Base-by-base conservation (phyloP, 2,329 filamentous ascomycete genomes). In the Aspergillus latus region DNA sequence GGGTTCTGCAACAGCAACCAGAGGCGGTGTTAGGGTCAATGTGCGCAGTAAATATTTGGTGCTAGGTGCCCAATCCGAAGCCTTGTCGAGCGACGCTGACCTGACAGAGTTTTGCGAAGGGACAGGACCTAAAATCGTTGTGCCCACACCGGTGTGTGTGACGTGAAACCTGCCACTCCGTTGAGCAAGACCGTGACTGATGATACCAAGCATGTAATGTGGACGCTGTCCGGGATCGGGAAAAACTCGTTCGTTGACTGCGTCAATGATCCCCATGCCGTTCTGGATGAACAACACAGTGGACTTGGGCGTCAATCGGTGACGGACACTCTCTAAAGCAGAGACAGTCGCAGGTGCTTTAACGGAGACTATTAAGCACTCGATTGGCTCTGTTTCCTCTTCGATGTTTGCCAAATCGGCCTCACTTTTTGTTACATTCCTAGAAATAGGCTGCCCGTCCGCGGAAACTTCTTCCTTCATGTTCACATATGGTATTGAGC, bases 211-310 rank as follows among this genome's bases (percentile, higher is more conserved):
- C 57, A 97, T 80, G 64, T 95, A 96, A 54, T 84, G 84, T 2
- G 94, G 94, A 28, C 89, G 82, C 0, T 76, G 78, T 0, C 74
- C 70, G 0, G 83, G 79, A 59, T 92, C 82, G 0, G 84, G 81
- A 63, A 96, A 97, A 29, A 95, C 72, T 9, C 81, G 72, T 34
- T 81, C 74, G 64, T 90, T 91, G 40, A 97, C 80, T 48, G 86
- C 82, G 48, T 97, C 92, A n/a, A 92, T 79, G 1, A 91, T 78
- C 0, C 94, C 93, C 72, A 97, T 84, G 1, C 92, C 91, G 60
- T 93, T 89, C 55, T 91, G 88, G 54, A 95, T 72, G 54, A 96
- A 82, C 57, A 89, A 85, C 6, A 96, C 82, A 0, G 90, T 89
- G 1, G 88, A 90, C 29, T 84, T 76, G 2, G 82, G 77, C 43